A percentile compares a stretch with the other conserved stretches of the same genome.
These are phyloP conservation scores for Entomortierella chlamydospora DNA, from an alignment of 192 early-diverging fungal species.

Conservation along the genomic window DNA sequence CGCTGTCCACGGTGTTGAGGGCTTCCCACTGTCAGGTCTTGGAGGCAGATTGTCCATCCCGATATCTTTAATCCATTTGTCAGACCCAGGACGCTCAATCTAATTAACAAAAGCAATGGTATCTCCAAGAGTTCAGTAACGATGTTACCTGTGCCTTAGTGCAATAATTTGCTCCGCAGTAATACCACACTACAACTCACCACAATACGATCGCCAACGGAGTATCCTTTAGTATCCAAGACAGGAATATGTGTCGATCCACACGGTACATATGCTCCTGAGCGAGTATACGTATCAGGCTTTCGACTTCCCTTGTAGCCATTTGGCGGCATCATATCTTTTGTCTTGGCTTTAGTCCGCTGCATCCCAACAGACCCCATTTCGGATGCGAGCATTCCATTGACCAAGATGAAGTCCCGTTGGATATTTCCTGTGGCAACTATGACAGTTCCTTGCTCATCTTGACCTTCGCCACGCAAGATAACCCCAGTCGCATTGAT, in stretches of 20 bases:
- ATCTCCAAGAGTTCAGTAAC: too few species aligned
- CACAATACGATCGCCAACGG: slow-evolving; percentile 46
- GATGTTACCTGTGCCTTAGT: too few species aligned
- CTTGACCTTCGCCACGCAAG: slow-evolving; percentile 47
- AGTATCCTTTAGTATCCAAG: slow-evolving; percentile 28
- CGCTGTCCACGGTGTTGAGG: slow-evolving; percentile 40
- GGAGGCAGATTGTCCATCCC: slow-evolving; percentile 42
- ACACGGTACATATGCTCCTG: slow-evolving; percentile 18
- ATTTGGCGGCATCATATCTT: slow-evolving; percentile 45
- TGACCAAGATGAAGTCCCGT: slow-evolving; percentile 46
- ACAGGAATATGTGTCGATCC: slow-evolving; percentile 41
- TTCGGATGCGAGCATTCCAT: slow-evolving; percentile 38
- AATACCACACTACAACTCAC: slow-evolving; percentile 22
- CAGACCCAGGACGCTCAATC: slow-evolving; percentile 49
- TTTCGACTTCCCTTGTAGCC: slow-evolving; percentile 41
- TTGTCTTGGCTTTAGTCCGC: slow-evolving; percentile 31
- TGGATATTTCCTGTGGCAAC: slow-evolving; percentile 48
- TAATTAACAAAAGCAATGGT: not conserved
- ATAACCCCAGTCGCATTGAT: slow-evolving; percentile 40
- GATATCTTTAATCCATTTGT: slow-evolving; percentile 42
- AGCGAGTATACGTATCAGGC: slow-evolving; percentile 32
- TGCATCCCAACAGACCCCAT: slow-evolving; percentile 40
- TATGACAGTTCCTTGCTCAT: slow-evolving; percentile 27
- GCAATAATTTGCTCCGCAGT: too few species aligned
- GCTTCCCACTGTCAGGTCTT: slow-evolving; percentile 4